Evolutionary conservation across 2,329 filamentous ascomycete genomes (phyloP).

Genomic region (Acrodontium crateriforme): DNA sequence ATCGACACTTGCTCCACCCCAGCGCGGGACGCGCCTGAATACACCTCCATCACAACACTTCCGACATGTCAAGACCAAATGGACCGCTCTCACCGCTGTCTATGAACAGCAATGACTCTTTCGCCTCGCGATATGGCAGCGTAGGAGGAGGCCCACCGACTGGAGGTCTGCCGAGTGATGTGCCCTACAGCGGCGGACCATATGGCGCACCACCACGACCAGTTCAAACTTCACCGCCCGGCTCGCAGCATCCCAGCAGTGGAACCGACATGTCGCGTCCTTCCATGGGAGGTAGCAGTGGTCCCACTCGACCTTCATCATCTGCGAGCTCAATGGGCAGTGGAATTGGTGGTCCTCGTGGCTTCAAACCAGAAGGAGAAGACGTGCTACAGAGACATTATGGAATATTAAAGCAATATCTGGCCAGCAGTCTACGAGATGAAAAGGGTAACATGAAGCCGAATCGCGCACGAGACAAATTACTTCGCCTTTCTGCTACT

Average conservation of each 20-base stretch:
- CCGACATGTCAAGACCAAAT: constrained; percentile 4
- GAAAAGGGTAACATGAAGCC: constrained; percentile 60
- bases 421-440: constrained; percentile 57
- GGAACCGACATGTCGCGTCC: constrained; percentile 31
- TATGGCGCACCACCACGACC: constrained; percentile 18
- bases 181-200: constrained; percentile 16
- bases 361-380: constrained; percentile 38
- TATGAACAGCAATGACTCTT: constrained; percentile 57
- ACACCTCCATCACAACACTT: constrained; percentile 1
- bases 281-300: constrained; percentile 36
- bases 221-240: constrained; percentile 15
- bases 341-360: constrained; percentile 23
- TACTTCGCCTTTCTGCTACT: constrained; percentile 73
- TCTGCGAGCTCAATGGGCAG: constrained; percentile 78
- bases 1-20: too few relatives aligned
- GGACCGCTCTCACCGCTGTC: constrained; percentile 58
- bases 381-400: constrained; percentile 71
- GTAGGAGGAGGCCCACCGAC: constrained; percentile 7
- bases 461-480: constrained; percentile 87
- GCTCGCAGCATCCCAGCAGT: constrained; percentile 27
- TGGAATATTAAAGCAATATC: constrained; percentile 59
- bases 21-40: too few relatives aligned
- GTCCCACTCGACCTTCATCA: constrained; percentile 47
- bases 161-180: constrained; percentile 11
- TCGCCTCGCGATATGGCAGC: constrained; percentile 15